Base-by-base conservation (phyloP, 495 filamentous ascomycete genomes). In the Podospora anserina region DNA sequence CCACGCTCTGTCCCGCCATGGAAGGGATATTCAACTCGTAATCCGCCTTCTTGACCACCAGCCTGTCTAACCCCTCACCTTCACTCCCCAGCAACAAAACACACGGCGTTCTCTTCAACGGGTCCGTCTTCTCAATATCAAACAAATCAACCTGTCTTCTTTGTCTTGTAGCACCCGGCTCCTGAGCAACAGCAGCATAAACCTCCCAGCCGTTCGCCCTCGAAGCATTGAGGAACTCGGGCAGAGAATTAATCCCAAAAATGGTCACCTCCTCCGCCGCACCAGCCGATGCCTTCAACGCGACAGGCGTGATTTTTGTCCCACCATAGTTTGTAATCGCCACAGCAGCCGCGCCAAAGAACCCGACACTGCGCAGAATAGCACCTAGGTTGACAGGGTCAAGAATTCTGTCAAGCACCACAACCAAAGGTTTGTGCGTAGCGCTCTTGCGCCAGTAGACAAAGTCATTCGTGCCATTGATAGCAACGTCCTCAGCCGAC, bases 321-420 rank as follows among this genome's bases (percentile, higher is more conserved):
- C 89, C 91, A 73, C 86, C 85, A 58, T 83, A 82, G 32, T 85
- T 85, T 5, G 91, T 88, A 66, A 92, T 87, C 9, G 85, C 84
- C 58, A 96, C 80, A 6, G 90, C 92, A 67, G 92, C 89, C 16
- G 91, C 89, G 53, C 95, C 95, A 3, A 97, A 85, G 78, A 92
- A 99, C 72, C 90, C 88, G 4, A 92, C 91, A 23, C 91, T 89
- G 23, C 95, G 90, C 39, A 97, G 82, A 66, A 97, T 96, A 3
- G 89, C 90, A 30, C 95, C 95, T 3, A 97, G 81, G 76, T 99
- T 99, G 1, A 92, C 93, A 2, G 92, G 88, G 78, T 99, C 94
- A 9, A 91, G 74, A 59, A 99, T 88, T n/a, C 88, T 88, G 71
- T 99, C 92, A 13, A 97, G 80, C 44, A 97, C 80, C 15, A 98